phyloP scores from a whole-genome alignment of 2,329 filamentous ascomycete species.

The Paracoccidioides brasiliensis region DNA sequence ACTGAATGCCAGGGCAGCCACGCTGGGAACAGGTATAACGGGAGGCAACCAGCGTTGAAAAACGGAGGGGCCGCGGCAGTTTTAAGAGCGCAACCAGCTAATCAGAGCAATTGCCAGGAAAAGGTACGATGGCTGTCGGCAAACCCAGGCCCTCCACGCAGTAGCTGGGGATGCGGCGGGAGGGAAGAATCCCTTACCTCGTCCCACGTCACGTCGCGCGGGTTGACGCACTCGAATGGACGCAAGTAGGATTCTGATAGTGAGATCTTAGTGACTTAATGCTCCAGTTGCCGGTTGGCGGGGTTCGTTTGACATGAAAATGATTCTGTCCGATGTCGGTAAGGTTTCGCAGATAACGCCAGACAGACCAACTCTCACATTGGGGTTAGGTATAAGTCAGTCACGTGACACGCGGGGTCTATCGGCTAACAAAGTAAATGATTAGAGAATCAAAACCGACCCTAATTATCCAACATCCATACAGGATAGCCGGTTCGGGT shows the following conservation, averaged over 20 bases:
- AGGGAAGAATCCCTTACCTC: not conserved
- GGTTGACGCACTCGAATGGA: not conserved
- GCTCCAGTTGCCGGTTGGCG: not conserved
- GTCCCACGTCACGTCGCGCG: not conserved
- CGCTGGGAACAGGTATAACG: slow-evolving; percentile 6
- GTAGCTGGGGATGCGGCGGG: not conserved
- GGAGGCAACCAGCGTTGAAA: not conserved
- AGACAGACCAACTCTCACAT: not conserved
- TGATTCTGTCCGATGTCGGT: slow-evolving; percentile 1
- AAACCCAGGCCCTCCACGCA: not conserved
- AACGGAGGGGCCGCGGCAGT: not conserved
- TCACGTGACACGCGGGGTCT: not conserved
- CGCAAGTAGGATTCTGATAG: not conserved
- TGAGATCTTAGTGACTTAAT: not conserved
- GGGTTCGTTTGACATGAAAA: not conserved
- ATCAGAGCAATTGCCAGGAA: no score
- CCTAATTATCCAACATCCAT: no score
- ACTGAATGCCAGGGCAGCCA: slow-evolving; percentile 10
- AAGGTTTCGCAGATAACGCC: not conserved
- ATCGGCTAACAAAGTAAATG: no score
- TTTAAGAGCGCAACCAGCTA: not conserved
- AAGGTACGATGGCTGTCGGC: not conserved
- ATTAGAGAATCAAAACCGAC: no score
- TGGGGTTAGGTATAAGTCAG: no score
- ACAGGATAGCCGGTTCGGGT: no score